These are phyloP conservation scores for Leptodermis oblonga DNA, from an alignment of 257 asterid species.

Conservation along the genomic window DNA sequence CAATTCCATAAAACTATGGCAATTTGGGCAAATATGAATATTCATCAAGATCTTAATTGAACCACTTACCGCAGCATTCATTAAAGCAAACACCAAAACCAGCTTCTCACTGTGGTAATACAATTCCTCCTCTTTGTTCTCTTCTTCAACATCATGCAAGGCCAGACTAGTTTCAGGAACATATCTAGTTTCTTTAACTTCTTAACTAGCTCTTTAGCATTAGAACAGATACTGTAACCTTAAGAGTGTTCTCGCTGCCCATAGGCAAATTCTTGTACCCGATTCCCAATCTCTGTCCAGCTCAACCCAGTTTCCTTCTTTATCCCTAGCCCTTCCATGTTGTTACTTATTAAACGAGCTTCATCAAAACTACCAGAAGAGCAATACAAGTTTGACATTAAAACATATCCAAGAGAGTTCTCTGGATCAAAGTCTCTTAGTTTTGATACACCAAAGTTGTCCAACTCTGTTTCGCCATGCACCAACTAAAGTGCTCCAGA, in stretches of 20 bases:
- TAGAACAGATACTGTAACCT: conserved; percentile 41
- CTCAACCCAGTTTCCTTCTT: conserved; percentile 79
- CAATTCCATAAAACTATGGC: conserved; percentile 79
- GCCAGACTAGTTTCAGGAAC: conserved; percentile 50
- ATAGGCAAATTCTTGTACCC: conserved; percentile 72
- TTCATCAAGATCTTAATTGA: conserved; percentile 60
- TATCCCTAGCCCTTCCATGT: conserved; percentile 52
- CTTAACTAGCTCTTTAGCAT: conserved; percentile 37
- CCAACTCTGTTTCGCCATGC: conserved; percentile 58
- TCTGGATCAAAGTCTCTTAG: conserved; percentile 62
- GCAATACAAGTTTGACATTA: conserved; percentile 59
- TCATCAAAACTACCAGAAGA: conserved; percentile 39
- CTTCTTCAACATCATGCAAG: conserved; percentile 72
- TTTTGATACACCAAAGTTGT: conserved; percentile 50
- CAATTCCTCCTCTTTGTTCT: conserved; percentile 85
- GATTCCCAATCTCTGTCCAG: conserved; percentile 60
- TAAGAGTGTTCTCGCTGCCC: conserved; percentile 55
- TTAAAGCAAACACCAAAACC: conserved; percentile 65
- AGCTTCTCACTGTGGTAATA: conserved; percentile 85
- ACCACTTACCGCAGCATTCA: conserved; percentile 30
- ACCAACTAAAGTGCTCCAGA: conserved; percentile 87
- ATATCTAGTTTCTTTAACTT: conserved; percentile 44
- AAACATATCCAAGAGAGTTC: conserved; percentile 66
- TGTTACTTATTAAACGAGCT: conserved; percentile 46
- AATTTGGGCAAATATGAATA: conserved; percentile 63